Evolutionary conservation across 192 early-diverging fungal species (phyloP).

Genomic region (Dispira simplex): DNA sequence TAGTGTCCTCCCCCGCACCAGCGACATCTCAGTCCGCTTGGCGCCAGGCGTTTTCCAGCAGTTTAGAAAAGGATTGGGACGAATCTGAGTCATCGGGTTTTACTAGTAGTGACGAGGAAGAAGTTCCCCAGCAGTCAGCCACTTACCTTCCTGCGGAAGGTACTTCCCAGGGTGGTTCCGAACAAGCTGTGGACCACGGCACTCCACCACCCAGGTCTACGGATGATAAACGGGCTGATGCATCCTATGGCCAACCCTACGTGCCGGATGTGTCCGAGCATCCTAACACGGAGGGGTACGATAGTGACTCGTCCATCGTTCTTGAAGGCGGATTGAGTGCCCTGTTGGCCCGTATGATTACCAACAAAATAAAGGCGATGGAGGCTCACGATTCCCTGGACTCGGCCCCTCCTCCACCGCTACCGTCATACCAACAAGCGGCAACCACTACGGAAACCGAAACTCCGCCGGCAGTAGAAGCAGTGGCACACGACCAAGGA

Average conservation of each 20-base stretch:
- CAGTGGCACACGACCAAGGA: no score
- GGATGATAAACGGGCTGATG: not conserved
- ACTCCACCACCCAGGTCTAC: not conserved
- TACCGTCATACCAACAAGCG: not conserved
- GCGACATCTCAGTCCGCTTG: not conserved
- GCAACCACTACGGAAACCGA: no score
- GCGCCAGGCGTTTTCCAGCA: not conserved
- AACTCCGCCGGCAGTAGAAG: no score
- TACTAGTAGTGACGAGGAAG: constrained; percentile 3
- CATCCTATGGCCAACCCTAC: not conserved
- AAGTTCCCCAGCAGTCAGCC: not conserved
- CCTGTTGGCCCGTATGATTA: constrained; percentile 9
- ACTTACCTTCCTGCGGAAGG: no score
- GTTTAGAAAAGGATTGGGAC: constrained; percentile 10
- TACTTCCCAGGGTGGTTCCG: no score
- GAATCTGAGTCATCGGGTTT: not conserved
- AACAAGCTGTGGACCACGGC: no score
- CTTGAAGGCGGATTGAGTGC: constrained; percentile 2
- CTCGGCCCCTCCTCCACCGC: constrained; percentile 1
- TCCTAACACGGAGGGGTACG: not conserved
- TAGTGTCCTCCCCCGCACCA: not conserved
- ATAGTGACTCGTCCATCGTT: constrained; percentile 7
- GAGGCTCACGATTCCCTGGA: not conserved
- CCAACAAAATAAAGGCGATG: constrained; percentile 9
- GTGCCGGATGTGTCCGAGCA: no score